Base-by-base conservation (phyloP, 2,329 filamentous ascomycete genomes). In the Aspergillus sp. region DNA sequence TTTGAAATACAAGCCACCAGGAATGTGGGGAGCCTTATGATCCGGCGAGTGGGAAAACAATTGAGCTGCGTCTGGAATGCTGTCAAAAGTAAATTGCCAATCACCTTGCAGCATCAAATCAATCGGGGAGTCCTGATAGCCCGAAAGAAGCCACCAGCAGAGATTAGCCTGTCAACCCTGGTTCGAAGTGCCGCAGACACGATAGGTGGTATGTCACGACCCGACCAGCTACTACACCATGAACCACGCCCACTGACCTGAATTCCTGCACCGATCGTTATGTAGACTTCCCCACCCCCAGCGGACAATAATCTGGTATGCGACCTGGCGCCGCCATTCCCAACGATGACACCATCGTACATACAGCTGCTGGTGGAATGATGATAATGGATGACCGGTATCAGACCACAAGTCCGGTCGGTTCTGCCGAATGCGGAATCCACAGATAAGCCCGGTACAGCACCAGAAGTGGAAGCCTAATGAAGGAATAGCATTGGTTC, bases 401-500 rank as follows among this genome's bases (percentile, higher is more conserved):
- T 52, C 45, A 51, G 47, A 8, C 30, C 50, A 32, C 32, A 36
- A 36, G 32, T 39, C 17, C 21, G 38, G 38, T 47, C 10, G 21
- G 48, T n/a, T 39, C 28, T 48, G 49, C 45, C 38, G 38, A 38
- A 53, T 23, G 23, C 13, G 23, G 47, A 13, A 43, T 8, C 13
- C 17, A 25, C 23, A 43, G 17, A 32, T 28, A 51, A 51, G 36
- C n/a, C n/a, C 2, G 21, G 9, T 3, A 13, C 19, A 4, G 25
- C 30, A 28, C 32, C n/a, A 57, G 41, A 12, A 39, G 21, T 50
- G 41, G 32, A 55, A 50, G 53, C 53, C 25, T 28, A 52, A 32
- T 15, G 38, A 52, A 25, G 56, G 41, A 53, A 55, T 13, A 41
- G 56, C 49, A 59, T 65, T 66, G 64, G 63, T 59, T 67, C 61